A percentile compares a stretch with the other conserved stretches of the same genome.
Evolutionary conservation across 140 eudicot species (phyloP).

Genomic region (Anethum foeniculum): DNA sequence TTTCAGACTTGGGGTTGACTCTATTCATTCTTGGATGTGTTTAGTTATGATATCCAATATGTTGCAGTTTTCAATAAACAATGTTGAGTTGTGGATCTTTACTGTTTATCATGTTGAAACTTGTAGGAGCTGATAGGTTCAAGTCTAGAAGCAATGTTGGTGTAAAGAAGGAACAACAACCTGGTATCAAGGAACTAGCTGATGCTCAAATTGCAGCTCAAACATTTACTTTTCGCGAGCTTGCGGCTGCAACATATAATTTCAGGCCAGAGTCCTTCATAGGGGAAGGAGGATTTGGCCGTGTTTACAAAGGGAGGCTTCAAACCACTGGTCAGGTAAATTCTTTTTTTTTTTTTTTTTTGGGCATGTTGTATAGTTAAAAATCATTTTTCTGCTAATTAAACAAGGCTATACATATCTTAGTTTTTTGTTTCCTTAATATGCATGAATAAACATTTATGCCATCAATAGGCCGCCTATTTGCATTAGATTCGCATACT

Average conservation of each 20-base stretch:
- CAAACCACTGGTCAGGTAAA: slow-evolving; percentile 72
- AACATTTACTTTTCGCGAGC: slow-evolving; percentile 89
- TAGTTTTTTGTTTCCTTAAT: neutral
- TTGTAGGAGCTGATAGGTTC: slow-evolving; percentile 68
- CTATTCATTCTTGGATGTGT: neutral
- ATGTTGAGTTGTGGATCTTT: neutral
- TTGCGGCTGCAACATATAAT: slow-evolving; percentile 79
- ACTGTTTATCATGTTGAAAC: slow-evolving; percentile 3
- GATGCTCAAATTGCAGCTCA: slow-evolving; percentile 85
- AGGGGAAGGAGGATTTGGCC: slow-evolving; percentile 98
- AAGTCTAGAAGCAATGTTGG: slow-evolving; percentile 60
- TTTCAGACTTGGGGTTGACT: neutral
- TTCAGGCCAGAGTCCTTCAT: slow-evolving; percentile 75
- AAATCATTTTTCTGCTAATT: neutral
- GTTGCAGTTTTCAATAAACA: too few species aligned
- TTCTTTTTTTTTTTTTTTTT: too few species aligned
- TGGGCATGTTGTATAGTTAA: neutral
- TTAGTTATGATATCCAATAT: neutral
- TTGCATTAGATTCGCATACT: neutral
- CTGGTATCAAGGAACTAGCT: slow-evolving; percentile 38
- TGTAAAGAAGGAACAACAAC: slow-evolving; percentile 42
- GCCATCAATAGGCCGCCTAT: neutral
- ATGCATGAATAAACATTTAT: neutral
- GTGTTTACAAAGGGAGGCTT: slow-evolving; percentile 84
- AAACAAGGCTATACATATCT: neutral